phyloP scores from a whole-genome alignment of 768 basidiomycete species.

The Albatrellus ellisii region DNA sequence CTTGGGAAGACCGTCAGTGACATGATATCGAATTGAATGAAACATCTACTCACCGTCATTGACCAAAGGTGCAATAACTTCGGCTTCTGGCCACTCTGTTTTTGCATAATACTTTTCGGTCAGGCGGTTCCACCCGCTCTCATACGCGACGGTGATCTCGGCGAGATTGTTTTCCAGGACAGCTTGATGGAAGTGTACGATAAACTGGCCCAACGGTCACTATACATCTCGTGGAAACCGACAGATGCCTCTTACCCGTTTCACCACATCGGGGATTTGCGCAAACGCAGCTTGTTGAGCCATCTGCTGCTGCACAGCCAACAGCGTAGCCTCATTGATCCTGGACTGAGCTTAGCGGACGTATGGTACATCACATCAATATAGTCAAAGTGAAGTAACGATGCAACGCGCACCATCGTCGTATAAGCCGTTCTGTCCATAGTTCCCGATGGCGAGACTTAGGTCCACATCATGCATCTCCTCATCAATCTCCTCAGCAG shows the following conservation, averaged over 20 bases:
- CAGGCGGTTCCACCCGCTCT: slow-evolving; percentile 93
- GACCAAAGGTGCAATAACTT: slow-evolving; percentile 88
- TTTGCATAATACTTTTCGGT: slow-evolving; percentile 93
- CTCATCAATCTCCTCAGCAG: slow-evolving; percentile 73
- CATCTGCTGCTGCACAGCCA: slow-evolving; percentile 74
- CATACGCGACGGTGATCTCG: slow-evolving; percentile 88
- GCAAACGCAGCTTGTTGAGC: slow-evolving; percentile 74
- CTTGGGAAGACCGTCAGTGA: slow-evolving; percentile 23
- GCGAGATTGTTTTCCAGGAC: slow-evolving; percentile 83
- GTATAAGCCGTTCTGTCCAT: slow-evolving; percentile 54
- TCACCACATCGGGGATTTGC: slow-evolving; percentile 80
- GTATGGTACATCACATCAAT: slow-evolving; percentile 7
- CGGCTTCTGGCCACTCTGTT: slow-evolving; percentile 96
- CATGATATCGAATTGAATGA: not conserved
- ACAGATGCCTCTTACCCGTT: slow-evolving; percentile 42
- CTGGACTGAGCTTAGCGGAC: slow-evolving; percentile 34
- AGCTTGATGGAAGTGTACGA: slow-evolving; percentile 90
- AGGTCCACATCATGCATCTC: slow-evolving; percentile 61
- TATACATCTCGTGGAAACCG: not conserved
- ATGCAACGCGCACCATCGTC: slow-evolving; percentile 39
- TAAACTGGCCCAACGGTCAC: slow-evolving; percentile 43
- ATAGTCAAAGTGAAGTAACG: not conserved
- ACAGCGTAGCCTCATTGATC: slow-evolving; percentile 55
- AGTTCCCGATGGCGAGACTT: slow-evolving; percentile 51
- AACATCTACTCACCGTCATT: slow-evolving; percentile 56